Evolutionary conservation across 139 green algal species (phyloP), one percentile per base, ranked within the genome.

Genomic region (Nannochloris sp.): DNA sequence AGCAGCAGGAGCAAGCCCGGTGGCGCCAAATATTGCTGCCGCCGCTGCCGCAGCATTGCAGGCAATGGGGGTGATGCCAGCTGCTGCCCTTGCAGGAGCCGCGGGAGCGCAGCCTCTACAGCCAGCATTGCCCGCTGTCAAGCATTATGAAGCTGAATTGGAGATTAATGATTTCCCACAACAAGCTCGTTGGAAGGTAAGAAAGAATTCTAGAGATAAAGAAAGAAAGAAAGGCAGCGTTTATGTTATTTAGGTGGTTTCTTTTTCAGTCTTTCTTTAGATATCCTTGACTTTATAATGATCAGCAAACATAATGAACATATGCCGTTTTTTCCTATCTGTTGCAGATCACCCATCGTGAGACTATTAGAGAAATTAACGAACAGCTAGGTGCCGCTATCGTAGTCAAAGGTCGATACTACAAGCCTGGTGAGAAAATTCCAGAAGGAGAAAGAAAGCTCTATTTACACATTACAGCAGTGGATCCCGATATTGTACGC

Each of bases 141-240:
- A 54, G 36, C 84, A 92, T 67, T 98, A 87, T 74, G 84, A 96
- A 69, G 72, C 82, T 9, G 93, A 98, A 76, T 69, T 99, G 39
- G 92, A 97, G 70, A 98, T 99, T 80, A 99, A 99, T 66, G 93
- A 99, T 81, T 98, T 99, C 81, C 89, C 91, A 32, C 93, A 99
- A 87, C 83, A 95, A 45, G 90, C 90, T 12, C 81, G 90, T 44
- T 96, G 85, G 83, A 92, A 90, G 80, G 84, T 89, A 63, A 1
- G 75, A 15, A 15, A 61, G 7, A 61, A 25, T 35, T 14, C 58
- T 6, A 54, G 10, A 31, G 14, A 46, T 6, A 10, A 6, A 6
- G 6, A 25, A 6, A 19, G n/a, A n/a, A n/a, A n/a, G n/a, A n/a
- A n/a, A n/a, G n/a, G n/a, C n/a, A n/a, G n/a, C n/a, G n/a, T n/a